Conservation (phyloP, 768 basidiomycete genomes). For the Lanmaoa rubissima region DNA sequence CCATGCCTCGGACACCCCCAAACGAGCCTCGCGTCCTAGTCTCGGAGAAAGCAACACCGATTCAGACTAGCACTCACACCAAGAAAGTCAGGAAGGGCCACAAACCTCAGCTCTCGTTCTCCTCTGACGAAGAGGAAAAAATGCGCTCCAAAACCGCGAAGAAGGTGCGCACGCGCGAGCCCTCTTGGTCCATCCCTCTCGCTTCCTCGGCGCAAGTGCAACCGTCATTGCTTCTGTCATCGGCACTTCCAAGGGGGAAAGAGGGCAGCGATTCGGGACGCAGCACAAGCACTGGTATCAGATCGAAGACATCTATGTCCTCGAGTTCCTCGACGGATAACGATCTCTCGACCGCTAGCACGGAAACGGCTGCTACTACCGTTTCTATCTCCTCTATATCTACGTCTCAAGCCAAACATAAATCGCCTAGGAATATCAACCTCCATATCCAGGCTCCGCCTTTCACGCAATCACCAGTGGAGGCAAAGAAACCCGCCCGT, state of each 20-base stretch:
- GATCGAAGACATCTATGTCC: constrained; percentile 25
- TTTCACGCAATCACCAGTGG: constrained; percentile 12
- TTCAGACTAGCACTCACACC: constrained; percentile 4
- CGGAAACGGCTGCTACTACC: constrained; percentile 31
- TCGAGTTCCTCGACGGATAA: constrained; percentile 34
- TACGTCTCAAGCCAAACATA: constrained; percentile 17
- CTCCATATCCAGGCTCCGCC: constrained; percentile 21
- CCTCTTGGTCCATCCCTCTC: constrained; percentile 31
- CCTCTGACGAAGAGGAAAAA: constrained; percentile 79
- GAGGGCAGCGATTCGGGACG: constrained; percentile 16
- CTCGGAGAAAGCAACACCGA: constrained; percentile 22
- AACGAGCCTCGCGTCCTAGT: constrained; percentile 9
- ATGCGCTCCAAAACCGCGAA: constrained; percentile 56
- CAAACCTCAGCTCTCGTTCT: constrained; percentile 45
- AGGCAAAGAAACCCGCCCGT: constrained; percentile 32
- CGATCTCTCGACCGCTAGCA: constrained; percentile 32
- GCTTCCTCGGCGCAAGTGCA: constrained; percentile 21
- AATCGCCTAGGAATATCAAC: constrained; percentile 18
- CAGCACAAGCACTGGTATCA: constrained; percentile 17
- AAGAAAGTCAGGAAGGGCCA: constrained; percentile 35
- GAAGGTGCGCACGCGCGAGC: constrained; percentile 49
- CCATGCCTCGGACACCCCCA: constrained; percentile 26
- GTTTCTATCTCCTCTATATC: constrained; percentile 22
- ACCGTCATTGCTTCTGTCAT: constrained; percentile 25
- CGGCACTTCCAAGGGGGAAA: constrained; percentile 11